A percentile compares a stretch with the other conserved stretches of the same genome.
Evolutionary conservation across 2,329 filamentous ascomycete species (phyloP).

Genomic region (Trichophyton equinum): DNA sequence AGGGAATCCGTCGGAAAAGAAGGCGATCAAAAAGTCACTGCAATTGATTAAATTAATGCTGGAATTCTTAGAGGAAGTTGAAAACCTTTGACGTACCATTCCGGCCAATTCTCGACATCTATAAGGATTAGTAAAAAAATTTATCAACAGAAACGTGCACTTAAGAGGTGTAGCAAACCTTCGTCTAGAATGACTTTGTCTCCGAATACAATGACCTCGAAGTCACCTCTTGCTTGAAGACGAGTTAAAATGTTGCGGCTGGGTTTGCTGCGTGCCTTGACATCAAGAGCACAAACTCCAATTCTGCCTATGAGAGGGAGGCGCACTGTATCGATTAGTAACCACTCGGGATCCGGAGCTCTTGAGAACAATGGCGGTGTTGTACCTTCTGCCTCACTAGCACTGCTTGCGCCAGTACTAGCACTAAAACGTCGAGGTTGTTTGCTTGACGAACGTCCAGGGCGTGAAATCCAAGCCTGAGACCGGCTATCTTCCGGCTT

Average conservation of each 20-base stretch:
- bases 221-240: conserved; percentile 78
- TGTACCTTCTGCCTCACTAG: conserved; percentile 48
- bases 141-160: background rate
- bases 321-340: conserved; percentile 12
- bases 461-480: conserved; percentile 17
- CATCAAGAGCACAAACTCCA: conserved; percentile 87
- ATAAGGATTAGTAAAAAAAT: background rate
- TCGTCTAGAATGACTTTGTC: conserved; percentile 98
- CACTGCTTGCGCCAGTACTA: conserved; percentile 69
- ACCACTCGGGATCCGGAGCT: background rate
- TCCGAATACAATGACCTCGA: conserved; percentile 94
- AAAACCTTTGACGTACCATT: conserved; percentile 46
- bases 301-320: conserved; percentile 49
- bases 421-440: conserved; percentile 66
- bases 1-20: conserved; percentile 96
- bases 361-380: conserved; percentile 16
- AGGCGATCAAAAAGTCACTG: conserved; percentile 86
- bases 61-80: background rate
- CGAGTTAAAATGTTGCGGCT: conserved; percentile 92
- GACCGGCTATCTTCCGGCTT: background rate
- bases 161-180: conserved; percentile 34
- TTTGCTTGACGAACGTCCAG: conserved; percentile 49
- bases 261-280: conserved; percentile 92
- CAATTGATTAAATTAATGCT: background rate
- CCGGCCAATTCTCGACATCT: conserved; percentile 90